Percentiles rank a stretch among this genome's conserved stretches.
phyloP scores from a whole-genome alignment of 805 yeast species.

The Monosporozyma yasuniensis region DNA sequence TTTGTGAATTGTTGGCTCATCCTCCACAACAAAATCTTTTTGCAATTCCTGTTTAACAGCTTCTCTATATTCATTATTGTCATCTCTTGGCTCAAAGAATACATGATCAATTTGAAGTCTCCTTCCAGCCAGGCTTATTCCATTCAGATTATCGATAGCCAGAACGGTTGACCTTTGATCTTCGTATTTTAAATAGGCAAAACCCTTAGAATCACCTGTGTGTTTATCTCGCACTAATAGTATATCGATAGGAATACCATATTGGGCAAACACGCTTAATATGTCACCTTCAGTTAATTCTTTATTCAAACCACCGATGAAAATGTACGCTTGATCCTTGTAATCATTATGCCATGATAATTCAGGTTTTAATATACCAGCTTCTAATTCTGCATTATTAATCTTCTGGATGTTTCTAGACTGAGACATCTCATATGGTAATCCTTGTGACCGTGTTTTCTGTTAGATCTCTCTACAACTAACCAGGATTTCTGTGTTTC shows the following conservation, averaged over 20 bases:
- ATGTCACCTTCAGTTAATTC: constrained; percentile 69
- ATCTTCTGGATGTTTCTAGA: constrained; percentile 41
- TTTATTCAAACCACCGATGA: constrained; percentile 61
- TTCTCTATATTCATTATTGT: constrained; percentile 40
- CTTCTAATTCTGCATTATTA: constrained; percentile 59
- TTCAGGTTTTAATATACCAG: constrained; percentile 40
- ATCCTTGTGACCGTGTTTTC: not conserved
- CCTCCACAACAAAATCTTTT: constrained; percentile 16
- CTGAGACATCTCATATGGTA: not conserved
- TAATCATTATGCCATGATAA: constrained; percentile 91
- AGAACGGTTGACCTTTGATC: constrained; percentile 70
- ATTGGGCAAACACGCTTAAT: constrained; percentile 74
- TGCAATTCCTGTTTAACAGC: constrained; percentile 27
- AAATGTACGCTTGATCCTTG: constrained; percentile 64
- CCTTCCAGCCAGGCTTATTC: constrained; percentile 45
- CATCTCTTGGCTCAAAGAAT: constrained; percentile 46
- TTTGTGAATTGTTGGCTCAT: not conserved
- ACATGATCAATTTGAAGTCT: constrained; percentile 62
- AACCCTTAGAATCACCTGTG: constrained; percentile 62
- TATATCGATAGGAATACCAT: constrained; percentile 75
- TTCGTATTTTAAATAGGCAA: constrained; percentile 75
- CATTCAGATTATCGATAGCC: constrained; percentile 86
- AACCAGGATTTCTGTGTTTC: too few relatives aligned
- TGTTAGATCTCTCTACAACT: too few relatives aligned
- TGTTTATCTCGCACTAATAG: constrained; percentile 57